phyloP scores from a whole-genome alignment of 2,329 filamentous ascomycete species.

The Leptographium radiaticola region DNA sequence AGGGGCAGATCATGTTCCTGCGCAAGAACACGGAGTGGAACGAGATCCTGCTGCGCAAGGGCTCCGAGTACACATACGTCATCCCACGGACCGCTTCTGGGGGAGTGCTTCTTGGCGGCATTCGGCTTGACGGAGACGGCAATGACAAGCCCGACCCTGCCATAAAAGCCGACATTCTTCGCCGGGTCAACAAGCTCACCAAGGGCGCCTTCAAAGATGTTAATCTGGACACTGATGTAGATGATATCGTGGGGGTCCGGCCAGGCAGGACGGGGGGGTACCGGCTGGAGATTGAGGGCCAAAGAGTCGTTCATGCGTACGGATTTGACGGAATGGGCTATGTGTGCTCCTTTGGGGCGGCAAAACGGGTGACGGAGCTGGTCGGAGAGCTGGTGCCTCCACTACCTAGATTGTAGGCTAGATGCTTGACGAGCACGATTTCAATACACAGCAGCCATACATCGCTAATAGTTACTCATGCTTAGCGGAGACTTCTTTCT shows the following conservation, averaged over 20 bases:
- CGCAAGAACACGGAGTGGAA: neutral
- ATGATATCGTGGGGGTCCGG: constrained; percentile 1
- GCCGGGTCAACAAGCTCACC: constrained; percentile 1
- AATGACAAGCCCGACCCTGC: neutral
- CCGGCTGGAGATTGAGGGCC: constrained; percentile 1
- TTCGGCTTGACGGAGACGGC: neutral
- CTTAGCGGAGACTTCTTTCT: no score
- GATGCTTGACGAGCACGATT: no score
- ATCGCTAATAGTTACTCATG: no score
- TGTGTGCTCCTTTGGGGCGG: constrained; percentile 1
- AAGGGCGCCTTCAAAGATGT: neutral
- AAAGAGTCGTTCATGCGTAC: neutral
- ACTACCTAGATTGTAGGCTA: no score
- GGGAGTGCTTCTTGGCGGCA: neutral
- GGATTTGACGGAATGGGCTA: constrained; percentile 5
- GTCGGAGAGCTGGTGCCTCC: neutral
- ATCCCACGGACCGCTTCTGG: constrained; percentile 2
- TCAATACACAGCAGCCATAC: no score
- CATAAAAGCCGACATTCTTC: neutral
- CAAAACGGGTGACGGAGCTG: neutral
- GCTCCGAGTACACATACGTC: constrained; percentile 3
- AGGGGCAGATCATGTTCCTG: constrained; percentile 1
- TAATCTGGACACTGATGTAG: constrained; percentile 1
- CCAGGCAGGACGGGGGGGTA: neutral
- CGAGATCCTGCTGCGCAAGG: constrained; percentile 1